Conservation (phyloP, 2,329 filamentous ascomycete genomes). For the Cercospora canescens region DNA sequence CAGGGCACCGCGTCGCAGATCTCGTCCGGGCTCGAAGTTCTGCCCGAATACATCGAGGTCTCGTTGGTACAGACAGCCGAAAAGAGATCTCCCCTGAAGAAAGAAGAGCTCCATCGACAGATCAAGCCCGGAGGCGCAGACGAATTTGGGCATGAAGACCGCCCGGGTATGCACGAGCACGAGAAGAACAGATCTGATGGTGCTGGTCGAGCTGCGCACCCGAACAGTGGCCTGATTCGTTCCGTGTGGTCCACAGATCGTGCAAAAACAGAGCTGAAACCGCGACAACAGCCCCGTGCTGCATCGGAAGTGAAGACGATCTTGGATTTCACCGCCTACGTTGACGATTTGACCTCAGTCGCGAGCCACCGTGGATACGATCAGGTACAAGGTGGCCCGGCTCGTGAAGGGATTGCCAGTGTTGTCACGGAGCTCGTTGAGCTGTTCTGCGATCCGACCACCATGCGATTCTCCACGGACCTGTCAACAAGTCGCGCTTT, state of each 20-base stretch:
- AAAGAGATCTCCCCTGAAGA: not conserved
- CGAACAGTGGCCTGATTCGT: not conserved
- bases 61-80: not conserved
- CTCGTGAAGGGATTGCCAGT: not conserved
- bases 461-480: slow-evolving; percentile 17
- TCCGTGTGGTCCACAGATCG: slow-evolving; percentile 17
- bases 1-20: slow-evolving; percentile 25
- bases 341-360: slow-evolving; percentile 13
- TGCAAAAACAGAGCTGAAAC: not conserved
- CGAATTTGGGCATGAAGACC: not conserved
- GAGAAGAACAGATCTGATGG: not conserved
- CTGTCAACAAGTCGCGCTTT: slow-evolving; percentile 25
- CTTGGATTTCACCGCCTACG: slow-evolving; percentile 14
- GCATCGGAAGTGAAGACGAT: not conserved
- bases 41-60: slow-evolving; percentile 15
- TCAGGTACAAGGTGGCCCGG: not conserved
- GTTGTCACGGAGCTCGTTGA: slow-evolving; percentile 15
- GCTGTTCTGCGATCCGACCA: slow-evolving; percentile 16
- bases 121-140: not conserved
- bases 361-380: not conserved
- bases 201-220: not conserved
- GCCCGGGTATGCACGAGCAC: not conserved
- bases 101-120: not conserved
- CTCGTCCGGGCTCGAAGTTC: slow-evolving; percentile 17
- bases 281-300: not conserved